Base-by-base conservation (phyloP, 1,284 basidiomycete species). In the Rhizoctonia solani region DNA sequence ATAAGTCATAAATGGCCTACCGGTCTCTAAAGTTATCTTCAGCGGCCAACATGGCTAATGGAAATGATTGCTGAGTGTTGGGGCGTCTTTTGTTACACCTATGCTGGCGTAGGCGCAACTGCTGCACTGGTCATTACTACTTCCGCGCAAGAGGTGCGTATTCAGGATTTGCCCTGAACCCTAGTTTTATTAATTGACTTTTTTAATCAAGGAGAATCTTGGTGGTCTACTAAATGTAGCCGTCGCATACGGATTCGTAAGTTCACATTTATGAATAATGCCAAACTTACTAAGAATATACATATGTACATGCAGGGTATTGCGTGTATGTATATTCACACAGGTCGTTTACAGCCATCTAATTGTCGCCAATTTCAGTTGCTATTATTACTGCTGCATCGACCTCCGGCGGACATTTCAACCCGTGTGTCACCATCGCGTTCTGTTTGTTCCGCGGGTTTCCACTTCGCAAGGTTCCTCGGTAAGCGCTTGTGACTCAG, bases 381-480 rank as follows among this genome's bases (percentile, higher is more conserved):
- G 53, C 46, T 14, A 67, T 67, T 23, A 67, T 67, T 16, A 67
- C 54, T 42, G 54, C 66, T 69, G 76, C 76, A 30, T 72, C 81
- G 5, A 83, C 85, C 1, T 89, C 87, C 14, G 84, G 83, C 11
- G 85, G 87, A 5, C 86, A 89, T 72, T 83, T 89, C 75, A 86
- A 82, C 72, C 85, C 87, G 21, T 79, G 81, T 56, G 78, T 89
- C 34, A 87, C 88, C 8, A 78, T 89, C 56, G 76, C 81, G 4
- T 78, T 82, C 59, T 75, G 81, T 16, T 25, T 87, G 13, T 85
- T 84, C 77, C 80, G 77, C 50, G 80, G 81, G 0, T 87, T 89
- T 72, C 84, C 88, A 0, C 72, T 77, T 21, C 71, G 75, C 41
- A 88, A 87, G 72, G 87, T 79, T 0, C 63, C 79, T 16, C 53